Base-by-base conservation (phyloP, 768 basidiomycete species). In the Mycena polygramma region DNA sequence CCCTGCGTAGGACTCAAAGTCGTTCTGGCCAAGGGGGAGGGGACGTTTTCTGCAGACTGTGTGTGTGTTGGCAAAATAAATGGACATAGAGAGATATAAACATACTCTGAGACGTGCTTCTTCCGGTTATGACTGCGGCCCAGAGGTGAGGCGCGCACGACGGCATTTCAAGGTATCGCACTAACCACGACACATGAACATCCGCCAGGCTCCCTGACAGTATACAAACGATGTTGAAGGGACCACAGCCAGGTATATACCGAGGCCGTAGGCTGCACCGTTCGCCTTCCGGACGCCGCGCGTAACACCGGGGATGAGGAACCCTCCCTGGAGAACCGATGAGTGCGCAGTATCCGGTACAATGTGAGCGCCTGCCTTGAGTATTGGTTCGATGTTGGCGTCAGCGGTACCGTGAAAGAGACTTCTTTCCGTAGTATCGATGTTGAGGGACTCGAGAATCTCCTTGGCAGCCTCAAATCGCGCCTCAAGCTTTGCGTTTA, bases 131-230 rank as follows among this genome's bases (percentile, higher is more conserved):
- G 2, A 70, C 69, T 53, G 45, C 24, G 7, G 4, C 17, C 7
- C 9, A 30, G 3, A 30, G 30, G 19, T 64, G 36, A 53, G 62
- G 36, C 20, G 22, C 2, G 14, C 8, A 13, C 2, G 14, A 11
- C 11, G 24, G 4, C 8, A n/a, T 46, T 35, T 0, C 15, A 41
- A 15, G 15, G 8, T 9, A 54, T 20, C 19, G 7, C 1, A 39
- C 68, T 17, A 35, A 63, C 68, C 68, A 14, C 68, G 63, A 39
- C 68, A 69, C 68, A 69, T 69, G 51, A 69, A 69, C 68, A 69
- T 69, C 43, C 55, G 57, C 10, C 30, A 17, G 1, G 52, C 58
- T 36, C 69, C 69, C 20, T 43, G 52, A 1, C 63, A 49, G 30
- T 70, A 70, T n/a, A 14, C 63, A 7, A 65, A 15, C 45, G 69